Conservation (phyloP, 1,139 yeast species). For the Scheffersomyces parashehatae region DNA sequence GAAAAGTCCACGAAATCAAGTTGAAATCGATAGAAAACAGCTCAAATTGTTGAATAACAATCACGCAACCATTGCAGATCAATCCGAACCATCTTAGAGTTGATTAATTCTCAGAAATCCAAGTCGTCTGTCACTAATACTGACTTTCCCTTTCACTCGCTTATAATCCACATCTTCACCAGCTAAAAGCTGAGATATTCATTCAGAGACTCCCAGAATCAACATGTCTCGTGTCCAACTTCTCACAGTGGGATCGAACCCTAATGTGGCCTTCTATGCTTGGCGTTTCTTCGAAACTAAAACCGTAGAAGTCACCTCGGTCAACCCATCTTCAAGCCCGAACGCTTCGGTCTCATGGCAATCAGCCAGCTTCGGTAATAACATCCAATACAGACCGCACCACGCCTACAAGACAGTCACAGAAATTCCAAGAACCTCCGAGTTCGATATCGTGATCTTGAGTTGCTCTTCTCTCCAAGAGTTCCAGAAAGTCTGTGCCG, state of each 20-base stretch:
- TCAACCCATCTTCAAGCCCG: conserved; percentile 17
- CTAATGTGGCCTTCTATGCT: conserved; percentile 50
- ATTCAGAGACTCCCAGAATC: no score
- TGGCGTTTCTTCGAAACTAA: conserved; percentile 48
- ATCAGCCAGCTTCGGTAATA: conserved; percentile 2
- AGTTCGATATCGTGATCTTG: conserved; percentile 38
- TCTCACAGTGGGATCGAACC: conserved; percentile 44
- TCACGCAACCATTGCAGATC: no score
- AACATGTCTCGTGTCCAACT: conserved; percentile 23
- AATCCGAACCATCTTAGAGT: no score
- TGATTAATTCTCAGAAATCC: no score
- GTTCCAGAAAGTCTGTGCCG: conserved; percentile 34
- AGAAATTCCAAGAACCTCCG: conserved; percentile 17
- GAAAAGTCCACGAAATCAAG: no score
- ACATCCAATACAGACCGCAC: conserved; percentile 22
- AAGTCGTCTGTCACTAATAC: no score
- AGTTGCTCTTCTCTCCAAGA: conserved; percentile 44
- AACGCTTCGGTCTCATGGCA: conserved; percentile 4
- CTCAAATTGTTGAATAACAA: no score
- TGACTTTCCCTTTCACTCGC: no score
- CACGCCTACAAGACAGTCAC: conserved; percentile 16
- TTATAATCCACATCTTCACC: no score
- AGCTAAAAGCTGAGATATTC: no score
- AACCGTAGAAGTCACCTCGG: conserved; percentile 37
- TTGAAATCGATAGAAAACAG: no score